phyloP scores from a whole-genome alignment of 2,329 filamentous ascomycete genomes.

The Pseudocercospora fuligena region DNA sequence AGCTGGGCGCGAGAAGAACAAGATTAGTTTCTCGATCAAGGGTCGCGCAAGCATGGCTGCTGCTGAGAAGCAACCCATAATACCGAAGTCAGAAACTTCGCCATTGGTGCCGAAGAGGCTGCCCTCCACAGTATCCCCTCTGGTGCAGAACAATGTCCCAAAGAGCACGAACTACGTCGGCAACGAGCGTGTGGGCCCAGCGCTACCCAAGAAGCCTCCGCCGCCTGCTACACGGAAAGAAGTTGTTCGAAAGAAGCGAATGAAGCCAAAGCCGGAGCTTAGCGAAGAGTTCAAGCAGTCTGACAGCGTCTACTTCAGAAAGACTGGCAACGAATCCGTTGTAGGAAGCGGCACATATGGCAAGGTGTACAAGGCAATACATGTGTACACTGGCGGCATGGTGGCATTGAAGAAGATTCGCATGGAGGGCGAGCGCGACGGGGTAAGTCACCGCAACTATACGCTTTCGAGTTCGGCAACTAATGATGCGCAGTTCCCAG shows the following conservation, averaged over 20 bases:
- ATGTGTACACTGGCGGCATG: conserved; percentile 84
- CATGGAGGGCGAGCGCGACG: conserved; percentile 91
- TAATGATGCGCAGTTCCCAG: conserved; percentile 65
- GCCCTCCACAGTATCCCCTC: conserved; percentile 36
- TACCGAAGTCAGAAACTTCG: conserved; percentile 36
- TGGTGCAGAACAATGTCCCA: conserved; percentile 35
- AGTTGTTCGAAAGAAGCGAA: conserved; percentile 68
- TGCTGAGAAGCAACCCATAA: conserved; percentile 30
- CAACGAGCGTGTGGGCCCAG: conserved; percentile 37
- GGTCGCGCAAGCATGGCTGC: conserved; percentile 63
- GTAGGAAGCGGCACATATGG: conserved; percentile 95
- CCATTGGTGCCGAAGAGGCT: conserved; percentile 57
- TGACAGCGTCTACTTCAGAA: conserved; percentile 90
- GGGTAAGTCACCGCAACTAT: conserved; percentile 49
- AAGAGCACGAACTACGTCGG: conserved; percentile 42
- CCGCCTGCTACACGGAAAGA: conserved; percentile 47
- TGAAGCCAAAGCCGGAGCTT: conserved; percentile 73
- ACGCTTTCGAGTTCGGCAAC: conserved; percentile 16
- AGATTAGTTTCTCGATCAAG: conserved; percentile 95
- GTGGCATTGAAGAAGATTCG: conserved; percentile 89
- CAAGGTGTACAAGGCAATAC: conserved; percentile 91
- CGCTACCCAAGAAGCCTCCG: conserved; percentile 25
- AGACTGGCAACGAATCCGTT: conserved; percentile 96
- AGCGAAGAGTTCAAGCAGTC: conserved; percentile 74
- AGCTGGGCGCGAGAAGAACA: conserved; percentile 47